Evolutionary conservation across 148 eudicot genomes (phyloP), one percentile per base, ranked within the genome.

Genomic region (Pouteria glomerata): DNA sequence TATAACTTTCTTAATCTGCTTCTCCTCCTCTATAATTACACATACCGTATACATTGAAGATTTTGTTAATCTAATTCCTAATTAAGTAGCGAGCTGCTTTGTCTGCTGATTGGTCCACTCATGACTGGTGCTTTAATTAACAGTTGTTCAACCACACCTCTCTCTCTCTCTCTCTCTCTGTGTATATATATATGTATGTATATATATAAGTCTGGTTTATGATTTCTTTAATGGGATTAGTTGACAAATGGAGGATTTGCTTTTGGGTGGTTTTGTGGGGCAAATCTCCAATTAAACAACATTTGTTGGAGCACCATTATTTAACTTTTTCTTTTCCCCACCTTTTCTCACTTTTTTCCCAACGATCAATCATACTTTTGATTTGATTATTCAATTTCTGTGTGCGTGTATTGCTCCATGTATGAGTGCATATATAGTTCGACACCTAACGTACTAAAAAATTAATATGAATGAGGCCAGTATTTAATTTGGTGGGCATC

Each of bases 301-400:
- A 35, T 62, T 62, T 62, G 47, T 8, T 62, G 27, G 66, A 21
- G 14, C 29, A 37, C 63, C n/a, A 29, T 59, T 59, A 16, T 16
- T 59, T 29, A 8, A 18, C 10, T n/a, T 62, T 62, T 37, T 21
- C 33, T 31, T 60, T 34, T 19, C 24, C 41, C 23, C 23, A 30
- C 19, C n/a, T n/a, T n/a, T n/a, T n/a, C n/a, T n/a, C n/a, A n/a
- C n/a, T n/a, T n/a, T n/a, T 62, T 60, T 60, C 13, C 41, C 29
- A 62, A 47, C 3, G 23, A 29, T n/a, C 45, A 62, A 62, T 62
- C 27, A 62, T 62, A 29, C 66, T 37, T 62, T 34, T 14, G n/a
- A 34, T 62, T 35, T 19, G 66, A 62, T 62, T 62, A 62, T 37
- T 37, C n/a, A n/a, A n/a, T n/a, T n/a, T n/a, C n/a, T n/a, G n/a